Conservation (phyloP, 2,329 filamentous ascomycete genomes). For the Waltergamsia citrina region DNA sequence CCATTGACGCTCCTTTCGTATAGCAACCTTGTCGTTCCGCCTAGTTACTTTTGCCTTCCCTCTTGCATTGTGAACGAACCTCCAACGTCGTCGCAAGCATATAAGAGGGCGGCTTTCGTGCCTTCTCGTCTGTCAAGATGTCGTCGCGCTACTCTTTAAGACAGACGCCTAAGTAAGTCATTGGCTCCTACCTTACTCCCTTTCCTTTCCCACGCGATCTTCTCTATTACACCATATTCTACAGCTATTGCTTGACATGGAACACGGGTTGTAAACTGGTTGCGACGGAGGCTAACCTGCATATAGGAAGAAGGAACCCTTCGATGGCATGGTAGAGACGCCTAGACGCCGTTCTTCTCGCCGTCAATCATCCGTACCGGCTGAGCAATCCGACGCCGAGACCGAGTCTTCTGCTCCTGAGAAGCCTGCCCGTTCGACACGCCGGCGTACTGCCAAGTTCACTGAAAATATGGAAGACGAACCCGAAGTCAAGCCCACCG, state of each 20-base stretch:
- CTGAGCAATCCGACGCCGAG: constrained; percentile 35
- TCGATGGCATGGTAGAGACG: constrained; percentile 52
- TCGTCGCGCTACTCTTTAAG: constrained; percentile 26
- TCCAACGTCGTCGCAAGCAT: background rate
- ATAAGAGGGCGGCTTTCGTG: constrained; percentile 2
- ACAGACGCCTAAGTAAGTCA: constrained; percentile 24
- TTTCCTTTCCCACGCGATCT: constrained; percentile 5
- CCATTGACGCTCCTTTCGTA: constrained; percentile 7
- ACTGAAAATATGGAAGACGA: constrained; percentile 39
- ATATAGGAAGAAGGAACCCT: constrained; percentile 49
- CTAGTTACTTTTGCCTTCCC: constrained; percentile 1
- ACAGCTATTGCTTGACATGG: too few species aligned
- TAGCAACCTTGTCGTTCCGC: constrained; percentile 7
- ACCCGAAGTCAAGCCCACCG: constrained; percentile 17
- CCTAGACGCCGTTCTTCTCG: constrained; percentile 35
- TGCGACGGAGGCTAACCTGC: background rate
- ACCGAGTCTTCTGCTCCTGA: constrained; percentile 40
- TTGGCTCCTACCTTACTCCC: background rate
- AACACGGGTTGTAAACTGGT: too few species aligned
- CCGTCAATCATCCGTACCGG: constrained; percentile 38
- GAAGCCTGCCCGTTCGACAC: constrained; percentile 23
- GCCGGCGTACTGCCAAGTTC: constrained; percentile 40
- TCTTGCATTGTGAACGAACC: background rate
- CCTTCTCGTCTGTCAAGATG: constrained; percentile 16
- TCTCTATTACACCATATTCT: background rate